phyloP scores from a whole-genome alignment of 164 flowering plant species.

The Hamamelis virginiana region DNA sequence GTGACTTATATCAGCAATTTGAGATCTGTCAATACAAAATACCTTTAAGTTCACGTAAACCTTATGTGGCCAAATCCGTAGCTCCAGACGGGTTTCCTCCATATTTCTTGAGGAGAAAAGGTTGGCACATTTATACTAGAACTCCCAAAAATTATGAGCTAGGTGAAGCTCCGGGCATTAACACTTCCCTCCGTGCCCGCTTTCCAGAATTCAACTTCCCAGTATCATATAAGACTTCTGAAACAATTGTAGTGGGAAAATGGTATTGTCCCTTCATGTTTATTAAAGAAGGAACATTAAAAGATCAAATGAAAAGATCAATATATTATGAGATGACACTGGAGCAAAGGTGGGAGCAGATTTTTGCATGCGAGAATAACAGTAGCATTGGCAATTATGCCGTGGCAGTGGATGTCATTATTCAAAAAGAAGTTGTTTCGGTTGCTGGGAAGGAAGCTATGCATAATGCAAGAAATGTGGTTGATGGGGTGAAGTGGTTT shows the following conservation, averaged over 20 bases:
- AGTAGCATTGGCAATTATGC: constrained; percentile 9
- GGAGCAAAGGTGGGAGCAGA: constrained; percentile 61
- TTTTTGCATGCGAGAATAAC: constrained; percentile 23
- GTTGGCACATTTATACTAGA: constrained; percentile 21
- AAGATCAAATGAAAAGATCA: too few species aligned
- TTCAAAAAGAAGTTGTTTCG: constrained; percentile 12
- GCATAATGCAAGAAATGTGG: constrained; percentile 12
- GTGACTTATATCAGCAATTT: too few species aligned
- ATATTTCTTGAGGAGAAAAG: constrained; percentile 20
- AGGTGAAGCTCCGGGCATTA: constrained; percentile 44
- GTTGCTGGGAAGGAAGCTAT: constrained; percentile 18
- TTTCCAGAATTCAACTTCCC: constrained; percentile 32
- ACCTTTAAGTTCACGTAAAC: not conserved
- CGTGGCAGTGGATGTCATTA: constrained; percentile 21
- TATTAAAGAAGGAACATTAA: too few species aligned
- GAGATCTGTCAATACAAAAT: too few species aligned
- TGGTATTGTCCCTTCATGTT: constrained; percentile 64
- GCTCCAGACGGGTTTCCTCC: constrained; percentile 34
- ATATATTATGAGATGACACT: constrained; percentile 52
- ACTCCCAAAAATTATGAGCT: too few species aligned
- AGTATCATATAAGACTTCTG: too few species aligned
- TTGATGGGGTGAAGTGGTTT: constrained; percentile 31
- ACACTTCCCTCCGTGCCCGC: constrained; percentile 17
- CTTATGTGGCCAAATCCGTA: constrained; percentile 28
- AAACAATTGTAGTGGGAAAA: constrained; percentile 48